Evolutionary conservation across 306 rosid species (phyloP), one percentile per base, ranked within the genome.

Genomic region (Cicer yamashitae): DNA sequence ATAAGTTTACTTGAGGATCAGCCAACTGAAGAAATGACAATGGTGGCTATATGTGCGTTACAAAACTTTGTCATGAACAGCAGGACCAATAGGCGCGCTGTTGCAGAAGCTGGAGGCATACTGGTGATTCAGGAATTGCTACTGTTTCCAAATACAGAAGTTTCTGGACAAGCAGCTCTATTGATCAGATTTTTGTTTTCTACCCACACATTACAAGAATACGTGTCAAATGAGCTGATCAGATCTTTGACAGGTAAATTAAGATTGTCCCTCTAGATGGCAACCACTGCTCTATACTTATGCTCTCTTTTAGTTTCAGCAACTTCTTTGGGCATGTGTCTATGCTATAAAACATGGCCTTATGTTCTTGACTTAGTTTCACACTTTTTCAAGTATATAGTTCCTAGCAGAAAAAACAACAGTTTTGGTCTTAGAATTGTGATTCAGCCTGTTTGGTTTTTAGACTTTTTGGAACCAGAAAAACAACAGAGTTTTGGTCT

Each of bases 61-160:
- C 98, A 94, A 81, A 94, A 91, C 86, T 94, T 94, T 72, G 97
- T 91, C 87, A 90, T 94, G 97, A 89, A 82, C 83, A 91, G 98
- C 85, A 86, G 96, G 90, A 91, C 98, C 8, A 94, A 94, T 76
- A 83, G 97, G 83, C 91, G 98, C 61, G 98, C 98, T 48, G 96
- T 94, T 50, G 98, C 98, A 10, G 98, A 94, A 84, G 97, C 98
- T 17, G 98, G 98, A 77, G 98, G 98, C 65, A 90, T 94, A 76
- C 82, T 94, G 89, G 92, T 94, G 75, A 81, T 94, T 87, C 98
- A 94, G 88, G 98, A 94, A 76, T 83, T 94, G 76, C 89, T 94
- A 52, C 84, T 88, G 71, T 94, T 94, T 78, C 88, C 84, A 10
- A 86, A 87, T 83, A 87, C 91, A 52, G 97, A 91, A 81, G 86